Evolutionary conservation across 148 eudicot species (phyloP).

Genomic region (Rhododendron vialii): DNA sequence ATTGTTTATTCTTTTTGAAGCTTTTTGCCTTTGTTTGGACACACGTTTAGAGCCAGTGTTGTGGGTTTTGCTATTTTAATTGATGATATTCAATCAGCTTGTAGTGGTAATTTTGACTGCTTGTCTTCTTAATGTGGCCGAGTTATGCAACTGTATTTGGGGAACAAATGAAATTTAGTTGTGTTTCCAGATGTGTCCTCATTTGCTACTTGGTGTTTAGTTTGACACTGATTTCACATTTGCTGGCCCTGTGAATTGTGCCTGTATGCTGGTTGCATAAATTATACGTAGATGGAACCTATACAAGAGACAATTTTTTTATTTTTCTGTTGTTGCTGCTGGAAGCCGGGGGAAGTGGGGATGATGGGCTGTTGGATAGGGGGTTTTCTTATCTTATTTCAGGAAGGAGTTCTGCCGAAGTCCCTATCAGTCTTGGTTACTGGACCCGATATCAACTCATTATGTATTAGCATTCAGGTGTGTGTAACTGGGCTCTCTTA

Average conservation of each 20-base stretch:
- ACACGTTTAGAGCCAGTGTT: not conserved
- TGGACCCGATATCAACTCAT: not conserved
- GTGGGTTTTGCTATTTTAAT: not conserved
- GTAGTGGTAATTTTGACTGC: not conserved
- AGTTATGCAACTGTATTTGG: not conserved
- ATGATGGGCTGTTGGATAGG: not conserved
- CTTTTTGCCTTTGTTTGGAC: not conserved
- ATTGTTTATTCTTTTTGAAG: conserved; percentile 4
- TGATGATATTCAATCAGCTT: not conserved
- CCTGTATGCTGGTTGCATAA: not conserved
- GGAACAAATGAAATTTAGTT: not conserved
- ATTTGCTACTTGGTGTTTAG: not conserved
- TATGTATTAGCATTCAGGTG: not conserved
- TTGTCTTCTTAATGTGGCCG: not conserved
- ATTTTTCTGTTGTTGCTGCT: not conserved
- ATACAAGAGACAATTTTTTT: not conserved
- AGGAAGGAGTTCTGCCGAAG: not conserved
- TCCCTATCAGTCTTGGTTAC: not conserved
- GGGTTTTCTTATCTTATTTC: not conserved
- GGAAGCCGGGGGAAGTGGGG: not conserved
- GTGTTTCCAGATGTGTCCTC: not conserved
- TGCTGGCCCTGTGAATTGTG: not conserved
- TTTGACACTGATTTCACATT: not conserved
- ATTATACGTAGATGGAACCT: not conserved
- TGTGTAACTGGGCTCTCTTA: not conserved